Base-by-base conservation (phyloP, 2,329 filamentous ascomycete species). In the Calonectria pseudoturangicola region DNA sequence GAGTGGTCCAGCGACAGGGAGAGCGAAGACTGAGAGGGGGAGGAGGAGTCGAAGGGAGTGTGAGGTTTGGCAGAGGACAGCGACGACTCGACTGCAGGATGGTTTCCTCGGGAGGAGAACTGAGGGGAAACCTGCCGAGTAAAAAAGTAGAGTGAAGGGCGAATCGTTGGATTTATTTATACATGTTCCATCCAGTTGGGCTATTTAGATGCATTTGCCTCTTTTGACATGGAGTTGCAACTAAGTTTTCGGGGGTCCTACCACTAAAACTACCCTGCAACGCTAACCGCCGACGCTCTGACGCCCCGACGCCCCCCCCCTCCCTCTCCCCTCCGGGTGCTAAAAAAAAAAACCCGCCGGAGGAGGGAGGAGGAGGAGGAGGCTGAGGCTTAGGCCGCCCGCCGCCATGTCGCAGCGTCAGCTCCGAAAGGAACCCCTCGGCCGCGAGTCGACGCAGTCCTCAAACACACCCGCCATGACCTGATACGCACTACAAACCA, bases 1-100 rank as follows among this genome's bases (percentile, higher is more conserved):
- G 63, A 51, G 33, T 18, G 41, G 50, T 63, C 68, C 62, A 43
- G 70, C 68, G 56, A 76, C 70, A 68, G 58, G 47, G 66, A 65
- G 51, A 68, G 56, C 33, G 28, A 54, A 15, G 60, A 51, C 51
- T 70, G 58, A 51, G 54, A 27, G 58, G 70, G 21, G 21, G 21
- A 21, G 21, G 21, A 21, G 43, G 56, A 36, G 68, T 43, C 27
- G 62, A 51, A 51, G 58, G 51, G 15, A 43, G 62, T 39, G 48
- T 48, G 39, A 21, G 54, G 54, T 30, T 76, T 76, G 69, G 21
- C 68, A 65, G 30, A 45, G 50, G 16, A 33, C n/a, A 10, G 25
- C 33, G 45, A 48, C 50, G 63, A 71, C 73, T 77, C 75, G 21
- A 75, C 75, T 79, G 76, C 69, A 65, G 64, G 70, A 67, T 39